A percentile compares a stretch with the other conserved stretches of the same genome.
phyloP scores from a whole-genome alignment of 495 filamentous ascomycete genomes.

The Neurospora sp. region DNA sequence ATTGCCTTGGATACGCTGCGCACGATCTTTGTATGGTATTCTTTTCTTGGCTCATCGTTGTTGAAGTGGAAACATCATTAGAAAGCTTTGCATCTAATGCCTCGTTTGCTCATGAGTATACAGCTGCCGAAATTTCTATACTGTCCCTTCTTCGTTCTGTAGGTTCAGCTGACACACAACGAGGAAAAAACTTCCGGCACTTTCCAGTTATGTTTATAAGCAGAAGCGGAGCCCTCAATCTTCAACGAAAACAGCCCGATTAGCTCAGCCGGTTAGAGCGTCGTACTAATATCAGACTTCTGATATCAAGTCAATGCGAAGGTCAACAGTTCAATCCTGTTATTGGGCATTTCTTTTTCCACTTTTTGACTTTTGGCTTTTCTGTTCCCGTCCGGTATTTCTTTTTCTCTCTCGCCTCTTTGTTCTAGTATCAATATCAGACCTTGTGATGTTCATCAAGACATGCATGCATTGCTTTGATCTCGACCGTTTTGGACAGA shows the following conservation, averaged over 20 bases:
- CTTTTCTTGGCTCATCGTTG: background rate
- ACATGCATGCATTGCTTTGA: background rate
- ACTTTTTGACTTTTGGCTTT: background rate
- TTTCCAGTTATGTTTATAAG: too few relatives aligned
- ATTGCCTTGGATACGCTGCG: background rate
- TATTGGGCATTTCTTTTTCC: background rate
- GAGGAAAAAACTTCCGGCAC: too few relatives aligned
- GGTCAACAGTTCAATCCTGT: background rate
- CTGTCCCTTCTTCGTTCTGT: too few relatives aligned
- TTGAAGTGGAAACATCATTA: background rate
- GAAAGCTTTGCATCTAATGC: background rate
- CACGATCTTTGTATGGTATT: background rate
- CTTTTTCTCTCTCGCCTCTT: background rate
- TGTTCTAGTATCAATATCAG: background rate
- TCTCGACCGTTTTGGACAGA: background rate
- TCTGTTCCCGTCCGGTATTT: background rate
- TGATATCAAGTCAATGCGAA: background rate
- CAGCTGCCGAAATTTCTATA: too few relatives aligned
- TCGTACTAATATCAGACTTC: background rate
- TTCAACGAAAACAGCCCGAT: background rate
- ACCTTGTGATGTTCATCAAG: background rate
- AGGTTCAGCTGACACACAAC: too few relatives aligned
- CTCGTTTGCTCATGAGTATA: too few relatives aligned
- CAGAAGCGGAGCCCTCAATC: too few relatives aligned
- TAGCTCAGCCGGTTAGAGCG: background rate